Evolutionary conservation across 768 basidiomycete genomes (phyloP), one percentile per base, ranked within the genome.

Genomic region (Phaeotremella skinneri): DNA sequence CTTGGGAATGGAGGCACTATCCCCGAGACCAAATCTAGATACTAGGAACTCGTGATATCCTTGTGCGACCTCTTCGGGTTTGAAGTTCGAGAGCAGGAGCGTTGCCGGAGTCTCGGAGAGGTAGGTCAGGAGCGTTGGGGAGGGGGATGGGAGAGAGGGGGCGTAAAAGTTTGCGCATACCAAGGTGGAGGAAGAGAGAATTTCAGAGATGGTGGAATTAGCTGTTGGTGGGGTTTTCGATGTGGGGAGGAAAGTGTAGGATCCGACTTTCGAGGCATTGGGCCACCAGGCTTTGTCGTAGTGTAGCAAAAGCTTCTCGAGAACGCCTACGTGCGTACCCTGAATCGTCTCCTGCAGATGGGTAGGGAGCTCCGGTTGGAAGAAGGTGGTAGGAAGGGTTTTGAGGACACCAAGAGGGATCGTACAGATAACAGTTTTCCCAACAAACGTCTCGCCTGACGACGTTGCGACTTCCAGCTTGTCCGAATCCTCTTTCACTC

Each of bases 231-330:
- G 17, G 0, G 56, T 20, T 16, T 29, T n/a, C n/a, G 52, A 49
- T 2, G 66, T 69, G 7, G 75, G 75, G 16, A 76, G 64, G 55
- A 76, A 64, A n/a, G 71, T 76, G 58, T 72, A 71, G 1, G 68
- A 70, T 11, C 73, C 75, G 21, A 64, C 50, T 5, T 30, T 61
- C 4, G 59, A 58, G 4, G 68, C 63, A 9, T 69, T 62, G 6
- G 71, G 69, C 75, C 75, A 76, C 75, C 75, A 76, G 0, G 75
- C 69, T 13, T 55, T 30, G 11, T 62, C 58, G 47, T 76, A 76
- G 17, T 63, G 59, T 0, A 76, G 34, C 4, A 76, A 55, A 5
- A 76, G 55, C 57, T 76, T 76, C 37, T 74, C 75, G 6, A 76
- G 65, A 1, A 66, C 47, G 21, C 75, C 75, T 5, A 76, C 75